Evolutionary conservation across 208 protist species (phyloP), one percentile per base, ranked within the genome.

Genomic region (Borovskyia barvae): DNA sequence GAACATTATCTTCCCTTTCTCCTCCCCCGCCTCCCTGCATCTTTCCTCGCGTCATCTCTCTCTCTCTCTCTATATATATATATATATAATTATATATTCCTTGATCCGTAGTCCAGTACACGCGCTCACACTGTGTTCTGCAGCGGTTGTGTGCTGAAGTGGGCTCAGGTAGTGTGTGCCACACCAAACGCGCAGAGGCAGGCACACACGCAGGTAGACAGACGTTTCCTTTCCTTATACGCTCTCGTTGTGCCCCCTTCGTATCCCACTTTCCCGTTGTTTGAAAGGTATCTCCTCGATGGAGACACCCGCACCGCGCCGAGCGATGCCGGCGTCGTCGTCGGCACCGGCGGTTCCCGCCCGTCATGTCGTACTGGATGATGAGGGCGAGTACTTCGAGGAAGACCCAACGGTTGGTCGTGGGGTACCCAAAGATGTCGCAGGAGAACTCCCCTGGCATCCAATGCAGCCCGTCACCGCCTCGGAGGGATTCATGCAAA

Each of bases 321-420:
- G n/a, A n/a, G n/a, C n/a, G n/a, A n/a, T n/a, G n/a, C 9, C 19
- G 20, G 20, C 37, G 24, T 24, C 14, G 36, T 56, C 54, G 5
- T 36, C 64, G 5, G 37, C 48, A 9, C n/a, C 30, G 7, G 12
- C 46, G 5, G 4, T 40, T 1, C 32, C 33, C n/a, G 30, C 37
- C 15, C 53, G 61, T 19, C 80, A 91, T 53, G 80, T 87, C 1
- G 70, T 85, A 20, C 71, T 85, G 22, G 75, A 84, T 37, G 82
- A 93, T 24, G 82, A 82, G 5, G 82, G 82, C 5, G 86, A 93
- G 56, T 81, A 85, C 56, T 93, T 93, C 51, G 86, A 93, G 29
- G 82, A 90, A 47, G 86, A 93, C 52, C 82, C 79, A 8, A 90
- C 82, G 2, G 77, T 87, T 17, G 86, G 86, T 39, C 75, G 82